These are phyloP conservation scores for Farysia itapuensis DNA, from an alignment of 1,284 basidiomycete species.

Conservation along the genomic window DNA sequence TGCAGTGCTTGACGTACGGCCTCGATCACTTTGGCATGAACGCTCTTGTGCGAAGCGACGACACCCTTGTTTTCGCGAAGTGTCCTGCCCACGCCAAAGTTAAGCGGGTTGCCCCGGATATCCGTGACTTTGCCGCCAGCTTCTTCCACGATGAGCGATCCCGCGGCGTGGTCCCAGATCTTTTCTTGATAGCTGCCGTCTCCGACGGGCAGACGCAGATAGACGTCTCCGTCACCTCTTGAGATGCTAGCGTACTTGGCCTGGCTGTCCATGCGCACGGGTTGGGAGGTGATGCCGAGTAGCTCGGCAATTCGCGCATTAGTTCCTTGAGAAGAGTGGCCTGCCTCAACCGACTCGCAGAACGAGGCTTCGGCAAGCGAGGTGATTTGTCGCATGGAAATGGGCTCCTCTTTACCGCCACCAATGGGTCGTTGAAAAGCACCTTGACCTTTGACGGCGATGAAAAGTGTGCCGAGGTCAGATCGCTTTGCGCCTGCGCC, in stretches of 20 bases:
- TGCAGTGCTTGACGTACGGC: constrained; percentile 73
- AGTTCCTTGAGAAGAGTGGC: constrained; percentile 86
- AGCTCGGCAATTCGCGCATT: constrained; percentile 71
- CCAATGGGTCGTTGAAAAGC: constrained; percentile 49
- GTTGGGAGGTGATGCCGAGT: constrained; percentile 70
- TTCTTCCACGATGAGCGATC: constrained; percentile 80
- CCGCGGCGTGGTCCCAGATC: constrained; percentile 95
- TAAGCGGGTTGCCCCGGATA: constrained; percentile 74
- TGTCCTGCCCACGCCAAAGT: constrained; percentile 85
- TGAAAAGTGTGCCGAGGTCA: constrained; percentile 54
- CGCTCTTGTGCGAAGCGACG: constrained; percentile 72
- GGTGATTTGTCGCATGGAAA: constrained; percentile 48
- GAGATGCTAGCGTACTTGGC: constrained; percentile 90
- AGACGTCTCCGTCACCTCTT: constrained; percentile 83
- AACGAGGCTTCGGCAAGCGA: constrained; percentile 67
- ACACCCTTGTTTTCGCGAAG: constrained; percentile 85
- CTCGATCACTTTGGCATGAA: constrained; percentile 71
- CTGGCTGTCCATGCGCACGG: constrained; percentile 94
- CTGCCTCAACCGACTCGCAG: constrained; percentile 90
- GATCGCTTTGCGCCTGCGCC: constrained; percentile 26
- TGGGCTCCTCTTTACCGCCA: constrained; percentile 32
- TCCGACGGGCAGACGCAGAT: constrained; percentile 83
- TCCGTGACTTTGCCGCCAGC: constrained; percentile 85
- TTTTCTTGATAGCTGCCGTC: constrained; percentile 80
- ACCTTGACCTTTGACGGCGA: constrained; percentile 52